Conservation (phyloP, 225 moss, liverwort and hornwort genomes). For the Pseudoscleropodium purum region DNA sequence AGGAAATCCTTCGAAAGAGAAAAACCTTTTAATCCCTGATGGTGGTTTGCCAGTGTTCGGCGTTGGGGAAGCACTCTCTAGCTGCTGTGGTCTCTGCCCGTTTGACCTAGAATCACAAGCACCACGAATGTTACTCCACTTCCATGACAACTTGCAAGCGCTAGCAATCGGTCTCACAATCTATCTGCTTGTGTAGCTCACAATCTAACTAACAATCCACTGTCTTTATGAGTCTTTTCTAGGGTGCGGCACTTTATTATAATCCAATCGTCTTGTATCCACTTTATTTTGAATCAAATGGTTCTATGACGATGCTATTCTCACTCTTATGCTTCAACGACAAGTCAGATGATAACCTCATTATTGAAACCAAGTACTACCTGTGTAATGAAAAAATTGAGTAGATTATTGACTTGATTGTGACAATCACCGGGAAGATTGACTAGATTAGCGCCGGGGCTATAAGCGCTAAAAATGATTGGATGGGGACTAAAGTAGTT, state of each 20-base stretch:
- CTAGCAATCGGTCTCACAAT: neutral
- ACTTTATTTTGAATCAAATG: neutral
- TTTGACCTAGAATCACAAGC: neutral
- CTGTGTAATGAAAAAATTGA: neutral
- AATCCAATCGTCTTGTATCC: neutral
- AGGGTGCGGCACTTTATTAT: too few species aligned
- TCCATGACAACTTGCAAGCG: neutral
- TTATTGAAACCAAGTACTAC: neutral
- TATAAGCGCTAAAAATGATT: too few species aligned
- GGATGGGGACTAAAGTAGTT: too few species aligned
- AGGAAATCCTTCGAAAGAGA: neutral
- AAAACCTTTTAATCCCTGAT: neutral
- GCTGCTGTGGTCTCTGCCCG: neutral
- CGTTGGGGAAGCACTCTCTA: neutral
- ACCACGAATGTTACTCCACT: neutral
- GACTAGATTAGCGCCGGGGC: neutral
- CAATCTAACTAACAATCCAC: neutral
- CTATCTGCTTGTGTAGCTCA: neutral
- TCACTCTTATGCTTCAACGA: neutral
- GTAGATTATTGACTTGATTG: neutral
- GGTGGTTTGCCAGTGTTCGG: neutral
- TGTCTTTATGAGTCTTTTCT: neutral
- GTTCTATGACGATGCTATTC: neutral
- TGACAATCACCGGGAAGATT: neutral
- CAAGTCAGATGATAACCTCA: neutral